Evolutionary conservation across 1,284 basidiomycete species (phyloP).

Genomic region (Exobasidium rhododendri): DNA sequence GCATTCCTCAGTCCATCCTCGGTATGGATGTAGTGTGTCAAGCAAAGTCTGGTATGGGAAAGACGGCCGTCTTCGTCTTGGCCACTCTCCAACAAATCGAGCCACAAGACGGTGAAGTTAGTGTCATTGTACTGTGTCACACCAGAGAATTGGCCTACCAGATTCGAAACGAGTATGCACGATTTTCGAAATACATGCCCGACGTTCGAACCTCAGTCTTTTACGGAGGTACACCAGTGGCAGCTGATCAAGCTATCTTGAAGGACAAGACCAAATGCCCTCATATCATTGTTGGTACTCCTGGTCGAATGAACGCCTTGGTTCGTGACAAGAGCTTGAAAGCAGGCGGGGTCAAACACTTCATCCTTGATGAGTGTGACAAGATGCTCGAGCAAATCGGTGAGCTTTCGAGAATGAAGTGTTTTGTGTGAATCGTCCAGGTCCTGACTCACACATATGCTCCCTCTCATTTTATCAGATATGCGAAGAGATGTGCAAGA

Average conservation of each 20-base stretch:
- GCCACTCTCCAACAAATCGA: slow-evolving; percentile 98
- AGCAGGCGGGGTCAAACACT: slow-evolving; percentile 64
- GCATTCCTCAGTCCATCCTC: slow-evolving; percentile 97
- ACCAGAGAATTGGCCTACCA: slow-evolving; percentile 99
- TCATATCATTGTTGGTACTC: slow-evolving; percentile 97
- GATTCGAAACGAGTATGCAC: slow-evolving; percentile 99
- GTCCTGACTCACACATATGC: neutral
- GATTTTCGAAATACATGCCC: slow-evolving; percentile 99
- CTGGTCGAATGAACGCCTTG: slow-evolving; percentile 62
- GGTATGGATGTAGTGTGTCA: slow-evolving; percentile 99
- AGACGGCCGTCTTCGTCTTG: slow-evolving; percentile 98
- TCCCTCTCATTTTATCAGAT: slow-evolving; percentile 63
- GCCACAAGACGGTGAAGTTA: slow-evolving; percentile 95
- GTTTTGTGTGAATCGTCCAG: neutral
- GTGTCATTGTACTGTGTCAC: slow-evolving; percentile 96
- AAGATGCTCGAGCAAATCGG: slow-evolving; percentile 99
- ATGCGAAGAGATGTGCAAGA: slow-evolving; percentile 99
- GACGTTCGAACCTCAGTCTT: slow-evolving; percentile 95
- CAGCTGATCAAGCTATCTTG: slow-evolving; percentile 88
- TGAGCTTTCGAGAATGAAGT: slow-evolving; percentile 65
- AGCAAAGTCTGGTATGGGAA: slow-evolving; percentile 99
- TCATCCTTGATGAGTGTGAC: slow-evolving; percentile 99
- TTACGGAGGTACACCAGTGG: slow-evolving; percentile 93
- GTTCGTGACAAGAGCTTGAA: slow-evolving; percentile 54
- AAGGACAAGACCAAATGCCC: slow-evolving; percentile 97